phyloP scores from a whole-genome alignment of 2,329 filamentous ascomycete species.

The Fusarium anthophilum region DNA sequence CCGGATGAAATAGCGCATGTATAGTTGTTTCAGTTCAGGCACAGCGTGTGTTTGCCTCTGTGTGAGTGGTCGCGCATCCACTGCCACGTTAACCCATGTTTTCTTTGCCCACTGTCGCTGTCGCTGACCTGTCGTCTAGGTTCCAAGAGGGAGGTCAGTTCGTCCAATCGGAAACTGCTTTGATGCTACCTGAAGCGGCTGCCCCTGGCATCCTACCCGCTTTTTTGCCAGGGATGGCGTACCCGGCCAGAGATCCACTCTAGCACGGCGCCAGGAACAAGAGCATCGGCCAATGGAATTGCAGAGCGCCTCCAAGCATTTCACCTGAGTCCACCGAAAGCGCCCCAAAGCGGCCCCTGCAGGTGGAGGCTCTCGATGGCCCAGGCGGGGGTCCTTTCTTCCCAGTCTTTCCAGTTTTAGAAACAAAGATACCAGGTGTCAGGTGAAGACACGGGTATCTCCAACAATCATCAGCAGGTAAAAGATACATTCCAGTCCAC shows the following conservation, averaged over 20 bases:
- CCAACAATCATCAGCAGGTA: neutral
- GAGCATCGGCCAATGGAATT: slow-evolving; percentile 7
- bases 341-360: slow-evolving; percentile 31
- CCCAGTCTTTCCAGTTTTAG: neutral
- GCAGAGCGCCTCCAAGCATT: slow-evolving; percentile 10
- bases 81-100: slow-evolving; percentile 36
- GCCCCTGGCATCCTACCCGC: slow-evolving; percentile 24
- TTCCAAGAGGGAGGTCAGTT: neutral
- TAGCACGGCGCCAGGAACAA: slow-evolving; percentile 19
- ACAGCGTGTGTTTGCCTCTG: neutral
- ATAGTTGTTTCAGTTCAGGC: slow-evolving; percentile 31
- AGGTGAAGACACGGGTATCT: slow-evolving; percentile 11
- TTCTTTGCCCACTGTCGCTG: neutral
- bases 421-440: slow-evolving; percentile 24
- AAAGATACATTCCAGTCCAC: slow-evolving; percentile 6
- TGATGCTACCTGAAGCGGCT: slow-evolving; percentile 7
- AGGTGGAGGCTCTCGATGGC: slow-evolving; percentile 26
- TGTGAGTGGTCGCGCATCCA: slow-evolving; percentile 9
- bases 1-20: slow-evolving; percentile 21
- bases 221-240: slow-evolving; percentile 1
- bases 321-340: slow-evolving; percentile 20
- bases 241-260: slow-evolving; percentile 7
- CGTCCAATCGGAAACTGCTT: slow-evolving; percentile 26
- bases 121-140: slow-evolving; percentile 10
- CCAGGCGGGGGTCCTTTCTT: neutral